Evolutionary conservation across 2,329 filamentous ascomycete genomes (phyloP).

Genomic region (Ophiocordyceps polyrhachis-furcata): DNA sequence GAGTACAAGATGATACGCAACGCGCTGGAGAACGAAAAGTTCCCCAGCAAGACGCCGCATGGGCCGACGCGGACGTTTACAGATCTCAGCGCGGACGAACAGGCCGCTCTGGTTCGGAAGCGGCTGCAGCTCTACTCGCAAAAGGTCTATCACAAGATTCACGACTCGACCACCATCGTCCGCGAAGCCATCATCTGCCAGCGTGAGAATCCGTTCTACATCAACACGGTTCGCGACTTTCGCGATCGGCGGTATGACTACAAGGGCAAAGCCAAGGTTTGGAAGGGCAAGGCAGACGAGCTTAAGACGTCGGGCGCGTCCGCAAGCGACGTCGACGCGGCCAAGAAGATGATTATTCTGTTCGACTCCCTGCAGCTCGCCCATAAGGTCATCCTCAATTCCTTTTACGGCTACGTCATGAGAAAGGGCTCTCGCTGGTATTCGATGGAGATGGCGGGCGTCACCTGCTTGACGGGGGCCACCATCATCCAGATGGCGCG

Average conservation of each 20-base stretch:
- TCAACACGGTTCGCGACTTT: constrained; percentile 89
- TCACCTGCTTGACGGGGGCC: constrained; percentile 90
- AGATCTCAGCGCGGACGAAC: constrained; percentile 66
- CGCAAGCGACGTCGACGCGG: constrained; percentile 63
- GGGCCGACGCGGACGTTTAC: constrained; percentile 57
- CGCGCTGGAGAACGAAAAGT: constrained; percentile 78
- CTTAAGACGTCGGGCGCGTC: constrained; percentile 69
- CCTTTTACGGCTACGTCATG: constrained; percentile 99
- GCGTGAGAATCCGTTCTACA: constrained; percentile 94
- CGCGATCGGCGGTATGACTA: constrained; percentile 96
- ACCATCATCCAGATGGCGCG: constrained; percentile 94
- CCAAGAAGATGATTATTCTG: constrained; percentile 96
- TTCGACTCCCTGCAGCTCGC: constrained; percentile 93
- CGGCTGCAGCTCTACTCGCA: constrained; percentile 84
- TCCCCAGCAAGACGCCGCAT: constrained; percentile 61
- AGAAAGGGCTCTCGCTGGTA: constrained; percentile 98
- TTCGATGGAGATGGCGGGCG: constrained; percentile 97
- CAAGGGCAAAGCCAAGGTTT: constrained; percentile 94
- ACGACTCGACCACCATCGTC: constrained; percentile 80
- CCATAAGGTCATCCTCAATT: constrained; percentile 98
- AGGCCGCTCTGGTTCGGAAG: constrained; percentile 64
- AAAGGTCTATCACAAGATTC: constrained; percentile 99
- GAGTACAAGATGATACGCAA: constrained; percentile 99
- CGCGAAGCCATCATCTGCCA: constrained; percentile 97
- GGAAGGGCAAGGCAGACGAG: constrained; percentile 88